Evolutionary conservation across 2,329 filamentous ascomycete species (phyloP), one percentile per base, ranked within the genome.

Genomic region (Talaromyces rugulosus): DNA sequence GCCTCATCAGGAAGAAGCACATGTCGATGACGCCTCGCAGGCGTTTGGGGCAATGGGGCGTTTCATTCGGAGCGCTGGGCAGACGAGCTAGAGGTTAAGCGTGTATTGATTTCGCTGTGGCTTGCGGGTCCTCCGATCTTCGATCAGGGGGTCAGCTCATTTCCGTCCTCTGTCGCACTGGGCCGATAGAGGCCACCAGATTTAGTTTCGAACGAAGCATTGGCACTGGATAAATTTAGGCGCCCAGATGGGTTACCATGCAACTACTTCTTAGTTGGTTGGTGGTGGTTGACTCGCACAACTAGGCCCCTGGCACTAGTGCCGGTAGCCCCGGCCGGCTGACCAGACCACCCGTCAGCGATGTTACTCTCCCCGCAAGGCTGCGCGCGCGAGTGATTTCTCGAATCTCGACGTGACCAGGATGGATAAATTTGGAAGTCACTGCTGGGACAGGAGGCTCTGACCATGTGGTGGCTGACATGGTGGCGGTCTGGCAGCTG

Each of bases 111-210:
- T 53, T 53, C 27, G 27, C 6, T 12, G 27, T 31, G 50, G 12
- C 28, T 31, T 31, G 30, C 16, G 54, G 28, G 54, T 36, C 18
- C 52, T 9, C 54, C 31, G 54, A 56, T 36, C 31, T 33, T 36
- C 54, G 34, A 36, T 36, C 54, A 14, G n/a, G 54, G 23, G 54
- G 54, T 40, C 31, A 36, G n/a, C 31, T 56, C 54, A 56, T 56
- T 56, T 56, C 54, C 54, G 54, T 56, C 7, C 54, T 23, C 11
- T 42, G 54, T 56, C 54, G 34, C 54, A 56, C 50, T 53, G 27
- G 11, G 11, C 44, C 44, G 44, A 47, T 47, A 18, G 7, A 47
- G n/a, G 7, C 44, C 5, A 16, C n/a, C 5, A 16, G 44, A 47
- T 23, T 47, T 27, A 27, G 44, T 47, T 27, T 27, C 8, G 44